Evolutionary conservation across 2,329 filamentous ascomycete species (phyloP).

Genomic region (Colletotrichum simmondsii): DNA sequence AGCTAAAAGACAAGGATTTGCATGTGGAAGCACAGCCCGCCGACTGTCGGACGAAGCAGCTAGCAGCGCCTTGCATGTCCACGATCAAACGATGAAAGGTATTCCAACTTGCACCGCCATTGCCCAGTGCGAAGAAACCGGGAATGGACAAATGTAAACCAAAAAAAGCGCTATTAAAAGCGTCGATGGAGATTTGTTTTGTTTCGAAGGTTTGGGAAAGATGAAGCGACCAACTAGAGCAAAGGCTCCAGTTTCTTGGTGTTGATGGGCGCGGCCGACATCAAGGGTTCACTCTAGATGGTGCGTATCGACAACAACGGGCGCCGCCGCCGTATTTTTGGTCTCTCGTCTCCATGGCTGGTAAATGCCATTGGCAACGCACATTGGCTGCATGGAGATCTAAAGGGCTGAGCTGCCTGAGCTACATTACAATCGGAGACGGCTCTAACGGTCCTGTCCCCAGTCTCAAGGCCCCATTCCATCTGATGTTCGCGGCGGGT

Average conservation of each 20-base stretch:
- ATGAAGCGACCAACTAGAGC: background rate
- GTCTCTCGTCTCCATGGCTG: background rate
- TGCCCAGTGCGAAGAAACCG: background rate
- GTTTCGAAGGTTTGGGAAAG: background rate
- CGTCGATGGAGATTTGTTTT: background rate
- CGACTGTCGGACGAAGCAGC: constrained; percentile 29
- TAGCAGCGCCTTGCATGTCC: constrained; percentile 26
- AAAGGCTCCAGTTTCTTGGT: background rate
- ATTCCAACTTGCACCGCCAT: background rate
- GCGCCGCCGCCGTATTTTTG: constrained; percentile 1
- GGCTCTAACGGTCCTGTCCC: constrained; percentile 10
- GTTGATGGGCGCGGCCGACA: background rate
- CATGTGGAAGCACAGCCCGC: constrained; percentile 24
- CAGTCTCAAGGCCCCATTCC: background rate
- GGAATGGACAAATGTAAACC: background rate
- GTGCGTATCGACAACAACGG: constrained; percentile 10
- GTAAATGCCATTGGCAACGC: constrained; percentile 11
- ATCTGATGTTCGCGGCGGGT: constrained; percentile 9
- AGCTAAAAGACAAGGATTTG: constrained; percentile 14
- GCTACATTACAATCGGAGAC: background rate
- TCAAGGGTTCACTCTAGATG: constrained; percentile 8
- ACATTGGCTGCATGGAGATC: constrained; percentile 13
- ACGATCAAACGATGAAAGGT: background rate
- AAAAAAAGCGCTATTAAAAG: background rate
- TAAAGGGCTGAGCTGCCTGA: constrained; percentile 15